Base-by-base conservation (phyloP, 768 basidiomycete species). In the Phylloporus sp. region DNA sequence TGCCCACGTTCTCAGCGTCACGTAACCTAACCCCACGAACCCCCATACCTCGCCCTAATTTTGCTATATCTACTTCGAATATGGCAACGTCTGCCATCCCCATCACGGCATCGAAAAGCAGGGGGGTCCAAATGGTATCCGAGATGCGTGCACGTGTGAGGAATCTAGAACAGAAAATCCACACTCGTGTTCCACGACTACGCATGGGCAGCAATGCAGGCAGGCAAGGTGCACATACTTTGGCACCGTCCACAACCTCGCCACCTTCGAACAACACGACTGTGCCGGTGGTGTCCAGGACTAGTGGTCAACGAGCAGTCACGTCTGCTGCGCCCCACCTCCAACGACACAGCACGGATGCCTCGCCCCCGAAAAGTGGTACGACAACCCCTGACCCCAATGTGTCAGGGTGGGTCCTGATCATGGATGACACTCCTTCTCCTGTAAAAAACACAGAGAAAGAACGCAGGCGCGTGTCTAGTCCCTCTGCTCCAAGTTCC, bases 121-220 rank as follows among this genome's bases (percentile, higher is more conserved):
- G 82, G 62, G 90, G 89, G 22, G 87, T 90, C 4, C 89, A 92
- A 60, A 92, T 93, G 90, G 88, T 91, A 6, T 85, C 86, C 20
- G 90, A 92, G 62, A 90, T 93, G 85, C 80, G 90, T 33, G 88
- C 87, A 31, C 77, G 86, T 42, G 89, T 92, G 24, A 81, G 74
- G 60, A 86, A 83, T 55, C 68, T 92, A 31, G 87, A 91, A 58
- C 87, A 89, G 68, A 88, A 86, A 67, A 86, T 92, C 36, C 87
- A 90, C 58, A 89, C 87, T 35, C 85, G 86, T 35, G 89, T 92
- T 41, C 90, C 89, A 20, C 78, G 89, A 44, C 62, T 91, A 45
- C 84, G 89, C 11, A 86, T 90, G 82, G 83, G 81, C 17, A 89
- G 87, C 58, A 79, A 81, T 42, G 81, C 80, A 36, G 76, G 77